These are phyloP conservation scores for Kuraishia capsulata DNA, from an alignment of 805 yeast genomes.

Conservation along the genomic window DNA sequence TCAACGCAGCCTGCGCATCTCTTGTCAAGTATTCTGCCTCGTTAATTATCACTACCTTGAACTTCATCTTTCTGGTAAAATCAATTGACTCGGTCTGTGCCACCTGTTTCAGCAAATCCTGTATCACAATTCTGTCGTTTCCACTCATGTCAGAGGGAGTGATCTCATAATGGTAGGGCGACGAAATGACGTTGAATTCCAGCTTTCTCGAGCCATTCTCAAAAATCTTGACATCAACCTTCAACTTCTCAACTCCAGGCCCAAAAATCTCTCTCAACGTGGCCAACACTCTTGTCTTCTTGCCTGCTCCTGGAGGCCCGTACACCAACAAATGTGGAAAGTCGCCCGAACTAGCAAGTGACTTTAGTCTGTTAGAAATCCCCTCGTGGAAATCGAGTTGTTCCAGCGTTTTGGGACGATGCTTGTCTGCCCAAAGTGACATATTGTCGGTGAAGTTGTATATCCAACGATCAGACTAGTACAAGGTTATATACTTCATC, in stretches of 20 bases:
- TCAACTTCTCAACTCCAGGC: constrained; percentile 68
- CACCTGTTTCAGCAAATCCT: constrained; percentile 85
- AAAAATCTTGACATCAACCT: constrained; percentile 84
- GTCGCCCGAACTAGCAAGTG: constrained; percentile 57
- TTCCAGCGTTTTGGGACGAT: constrained; percentile 66
- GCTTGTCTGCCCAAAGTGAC: constrained; percentile 97
- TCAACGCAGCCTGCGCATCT: constrained; percentile 92
- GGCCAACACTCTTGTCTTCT: constrained; percentile 85
- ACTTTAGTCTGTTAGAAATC: constrained; percentile 47
- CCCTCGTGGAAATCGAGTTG: constrained; percentile 58
- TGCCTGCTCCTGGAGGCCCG: constrained; percentile 97
- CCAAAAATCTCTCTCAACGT: constrained; percentile 78
- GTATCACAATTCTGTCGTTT: constrained; percentile 91
- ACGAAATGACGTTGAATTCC: constrained; percentile 88
- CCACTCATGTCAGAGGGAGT: constrained; percentile 97
- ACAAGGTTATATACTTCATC: background rate
- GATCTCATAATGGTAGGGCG: constrained; percentile 85
- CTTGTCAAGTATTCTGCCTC: constrained; percentile 86
- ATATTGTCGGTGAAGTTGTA: constrained; percentile 25
- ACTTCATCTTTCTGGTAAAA: constrained; percentile 40
- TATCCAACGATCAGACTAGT: no score
- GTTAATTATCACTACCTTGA: constrained; percentile 72
- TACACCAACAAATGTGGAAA: constrained; percentile 88
- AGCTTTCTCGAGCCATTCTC: constrained; percentile 66
- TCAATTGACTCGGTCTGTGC: constrained; percentile 97